These are phyloP conservation scores for Elaeagnus macrophylla DNA, from an alignment of 306 rosid species.

Conservation along the genomic window DNA sequence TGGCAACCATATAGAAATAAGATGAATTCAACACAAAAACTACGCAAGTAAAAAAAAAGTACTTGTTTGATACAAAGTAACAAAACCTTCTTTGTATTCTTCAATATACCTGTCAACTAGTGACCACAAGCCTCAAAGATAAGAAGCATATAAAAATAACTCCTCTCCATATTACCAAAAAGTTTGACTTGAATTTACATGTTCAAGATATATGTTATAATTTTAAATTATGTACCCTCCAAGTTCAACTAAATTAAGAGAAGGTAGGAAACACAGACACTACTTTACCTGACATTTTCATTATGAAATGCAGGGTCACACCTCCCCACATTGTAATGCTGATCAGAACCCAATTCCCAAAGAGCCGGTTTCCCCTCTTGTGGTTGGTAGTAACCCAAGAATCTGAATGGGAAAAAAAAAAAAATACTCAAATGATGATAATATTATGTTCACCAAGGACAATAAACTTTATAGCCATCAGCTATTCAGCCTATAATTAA, in stretches of 20 bases:
- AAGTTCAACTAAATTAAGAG: conserved; percentile 10
- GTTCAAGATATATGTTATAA: too few species aligned
- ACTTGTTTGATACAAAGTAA: too few species aligned
- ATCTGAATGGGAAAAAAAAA: conserved; percentile 40
- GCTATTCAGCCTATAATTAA: not conserved
- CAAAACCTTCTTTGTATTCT: too few species aligned
- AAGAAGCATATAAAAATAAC: too few species aligned
- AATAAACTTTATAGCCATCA: conserved; percentile 3
- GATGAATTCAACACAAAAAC: too few species aligned
- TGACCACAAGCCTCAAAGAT: too few species aligned
- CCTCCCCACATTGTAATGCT: conserved; percentile 46
- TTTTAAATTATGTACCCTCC: not conserved
- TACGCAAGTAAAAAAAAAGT: too few species aligned
- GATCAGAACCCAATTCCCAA: conserved; percentile 90
- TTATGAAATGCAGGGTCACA: conserved; percentile 27
- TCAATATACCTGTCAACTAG: too few species aligned
- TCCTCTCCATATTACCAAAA: too few species aligned
- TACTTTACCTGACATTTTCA: conserved; percentile 44
- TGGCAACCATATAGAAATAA: too few species aligned
- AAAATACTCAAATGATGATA: conserved; percentile 4
- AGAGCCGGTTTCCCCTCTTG: conserved; percentile 69
- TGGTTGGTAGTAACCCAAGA: conserved; percentile 88
- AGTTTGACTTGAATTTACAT: too few species aligned
- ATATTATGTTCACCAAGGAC: conserved; percentile 3
- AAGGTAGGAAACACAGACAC: conserved; percentile 9